A percentile compares a stretch with the other conserved stretches of the same genome.
These are phyloP conservation scores for Hyaloperonospora brassicae DNA, from an alignment of 352 stramenopile genomes.

Conservation along the genomic window DNA sequence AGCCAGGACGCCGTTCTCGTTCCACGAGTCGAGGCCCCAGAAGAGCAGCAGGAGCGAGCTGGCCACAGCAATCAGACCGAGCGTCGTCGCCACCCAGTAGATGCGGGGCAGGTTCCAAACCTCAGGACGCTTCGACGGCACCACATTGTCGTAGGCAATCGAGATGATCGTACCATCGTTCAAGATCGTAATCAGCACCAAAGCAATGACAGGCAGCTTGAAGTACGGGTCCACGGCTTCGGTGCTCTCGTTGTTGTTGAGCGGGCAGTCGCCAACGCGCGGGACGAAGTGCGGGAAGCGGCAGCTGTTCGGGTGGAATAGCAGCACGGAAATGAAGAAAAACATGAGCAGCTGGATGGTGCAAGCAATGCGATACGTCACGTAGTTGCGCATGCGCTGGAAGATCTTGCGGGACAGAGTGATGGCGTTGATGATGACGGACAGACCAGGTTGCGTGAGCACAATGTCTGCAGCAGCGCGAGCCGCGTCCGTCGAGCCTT, in stretches of 20 bases:
- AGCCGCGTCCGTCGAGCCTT: slow-evolving; percentile 83
- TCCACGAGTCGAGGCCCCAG: slow-evolving; percentile 81
- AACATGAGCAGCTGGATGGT: slow-evolving; percentile 90
- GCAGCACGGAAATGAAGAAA: slow-evolving; percentile 89
- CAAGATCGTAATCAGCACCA: slow-evolving; percentile 92
- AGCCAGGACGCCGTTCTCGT: slow-evolving; percentile 51
- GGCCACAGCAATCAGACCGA: slow-evolving; percentile 72
- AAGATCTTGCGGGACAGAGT: slow-evolving; percentile 90
- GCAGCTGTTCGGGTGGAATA: slow-evolving; percentile 78
- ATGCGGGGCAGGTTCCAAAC: slow-evolving; percentile 70
- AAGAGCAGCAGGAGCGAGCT: slow-evolving; percentile 81
- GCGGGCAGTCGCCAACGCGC: slow-evolving; percentile 41
- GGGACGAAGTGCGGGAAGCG: slow-evolving; percentile 64
- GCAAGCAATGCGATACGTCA: slow-evolving; percentile 90
- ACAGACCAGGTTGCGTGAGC: slow-evolving; percentile 89
- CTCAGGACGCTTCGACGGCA: slow-evolving; percentile 57
- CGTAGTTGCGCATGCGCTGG: slow-evolving; percentile 90
- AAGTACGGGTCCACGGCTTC: slow-evolving; percentile 75
- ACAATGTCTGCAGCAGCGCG: slow-evolving; percentile 90
- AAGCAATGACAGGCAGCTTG: slow-evolving; percentile 87
- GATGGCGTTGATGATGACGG: slow-evolving; percentile 88
- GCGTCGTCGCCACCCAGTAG: slow-evolving; percentile 38
- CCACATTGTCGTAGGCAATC: slow-evolving; percentile 85
- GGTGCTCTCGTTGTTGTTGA: slow-evolving; percentile 37
- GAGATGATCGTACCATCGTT: slow-evolving; percentile 93